Conservation (phyloP, 768 basidiomycete species). For the Xerocomus spinulosus region DNA sequence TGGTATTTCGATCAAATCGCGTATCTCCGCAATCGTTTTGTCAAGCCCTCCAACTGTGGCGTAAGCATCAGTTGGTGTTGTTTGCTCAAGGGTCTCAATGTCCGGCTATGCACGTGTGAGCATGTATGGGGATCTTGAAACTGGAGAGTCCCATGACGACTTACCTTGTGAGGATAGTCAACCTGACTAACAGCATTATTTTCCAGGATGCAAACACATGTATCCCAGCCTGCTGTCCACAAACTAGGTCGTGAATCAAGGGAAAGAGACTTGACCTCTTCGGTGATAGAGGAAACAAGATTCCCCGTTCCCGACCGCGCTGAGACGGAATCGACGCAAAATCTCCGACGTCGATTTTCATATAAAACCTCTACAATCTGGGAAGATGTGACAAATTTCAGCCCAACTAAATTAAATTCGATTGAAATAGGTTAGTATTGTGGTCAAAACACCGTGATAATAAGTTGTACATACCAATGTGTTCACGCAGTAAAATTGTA, state of each 20-base stretch:
- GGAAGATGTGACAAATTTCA: slow-evolving; percentile 59
- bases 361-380: slow-evolving; percentile 63
- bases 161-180: slow-evolving; percentile 33
- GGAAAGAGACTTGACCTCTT: slow-evolving; percentile 42
- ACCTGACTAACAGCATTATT: slow-evolving; percentile 25
- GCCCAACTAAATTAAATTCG: slow-evolving; percentile 49
- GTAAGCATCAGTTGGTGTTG: slow-evolving; percentile 55
- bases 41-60: slow-evolving; percentile 81
- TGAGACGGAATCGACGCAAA: slow-evolving; percentile 49
- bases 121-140: slow-evolving; percentile 9
- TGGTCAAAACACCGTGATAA: background rate
- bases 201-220: slow-evolving; percentile 43
- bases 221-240: slow-evolving; percentile 71
- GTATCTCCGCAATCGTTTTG: slow-evolving; percentile 82
- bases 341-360: slow-evolving; percentile 56
- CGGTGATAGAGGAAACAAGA: slow-evolving; percentile 33
- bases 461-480: slow-evolving; percentile 47
- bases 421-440: slow-evolving; percentile 4
- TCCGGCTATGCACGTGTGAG: slow-evolving; percentile 34
- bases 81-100: slow-evolving; percentile 45
- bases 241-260: slow-evolving; percentile 39
- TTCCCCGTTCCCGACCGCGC: slow-evolving; percentile 20
- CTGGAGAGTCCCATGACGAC: slow-evolving; percentile 9
- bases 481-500: slow-evolving; percentile 57
- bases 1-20: slow-evolving; percentile 82